Conservation (phyloP, 108 stramenopile genomes). For the Cyclostephanos tholiformis region DNA sequence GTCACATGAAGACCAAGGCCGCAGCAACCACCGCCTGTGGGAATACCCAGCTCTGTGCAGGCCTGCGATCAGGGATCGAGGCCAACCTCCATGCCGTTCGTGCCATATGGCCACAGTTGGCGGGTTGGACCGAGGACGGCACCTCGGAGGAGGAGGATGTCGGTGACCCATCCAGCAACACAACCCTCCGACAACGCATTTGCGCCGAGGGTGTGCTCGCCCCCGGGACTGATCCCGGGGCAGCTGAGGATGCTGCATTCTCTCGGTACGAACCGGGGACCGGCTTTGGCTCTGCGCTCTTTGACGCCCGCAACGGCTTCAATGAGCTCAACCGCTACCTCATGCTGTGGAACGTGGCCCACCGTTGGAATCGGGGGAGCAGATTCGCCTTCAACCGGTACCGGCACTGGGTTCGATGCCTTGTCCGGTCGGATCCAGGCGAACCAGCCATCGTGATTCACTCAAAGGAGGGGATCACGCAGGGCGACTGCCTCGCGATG, state of each 20-base stretch:
- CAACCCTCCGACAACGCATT: no score
- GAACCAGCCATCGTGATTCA: neutral
- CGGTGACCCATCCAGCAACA: neutral
- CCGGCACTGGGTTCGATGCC: no score
- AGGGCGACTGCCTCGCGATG: neutral
- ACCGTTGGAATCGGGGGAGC: conserved; percentile 6
- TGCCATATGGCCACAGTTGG: conserved; percentile 7
- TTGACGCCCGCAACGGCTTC: conserved; percentile 16
- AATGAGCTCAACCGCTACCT: no score
- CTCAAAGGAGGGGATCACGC: neutral
- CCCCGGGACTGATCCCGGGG: neutral
- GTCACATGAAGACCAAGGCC: conserved; percentile 3
- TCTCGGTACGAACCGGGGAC: neutral
- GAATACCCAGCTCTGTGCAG: conserved; percentile 2
- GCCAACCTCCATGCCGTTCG: conserved; percentile 5
- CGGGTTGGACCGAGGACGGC: conserved; percentile 1
- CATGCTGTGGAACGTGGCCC: conserved; percentile 8
- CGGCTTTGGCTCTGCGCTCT: conserved; percentile 2
- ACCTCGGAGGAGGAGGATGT: neutral
- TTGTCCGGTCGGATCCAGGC: neutral
- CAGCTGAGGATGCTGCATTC: neutral
- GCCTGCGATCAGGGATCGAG: neutral
- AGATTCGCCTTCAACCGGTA: conserved; percentile 11
- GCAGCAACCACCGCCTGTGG: neutral
- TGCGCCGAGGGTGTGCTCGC: no score